Conservation (phyloP, 2,329 filamentous ascomycete genomes). For the Stagonosporopsis rhizophila region DNA sequence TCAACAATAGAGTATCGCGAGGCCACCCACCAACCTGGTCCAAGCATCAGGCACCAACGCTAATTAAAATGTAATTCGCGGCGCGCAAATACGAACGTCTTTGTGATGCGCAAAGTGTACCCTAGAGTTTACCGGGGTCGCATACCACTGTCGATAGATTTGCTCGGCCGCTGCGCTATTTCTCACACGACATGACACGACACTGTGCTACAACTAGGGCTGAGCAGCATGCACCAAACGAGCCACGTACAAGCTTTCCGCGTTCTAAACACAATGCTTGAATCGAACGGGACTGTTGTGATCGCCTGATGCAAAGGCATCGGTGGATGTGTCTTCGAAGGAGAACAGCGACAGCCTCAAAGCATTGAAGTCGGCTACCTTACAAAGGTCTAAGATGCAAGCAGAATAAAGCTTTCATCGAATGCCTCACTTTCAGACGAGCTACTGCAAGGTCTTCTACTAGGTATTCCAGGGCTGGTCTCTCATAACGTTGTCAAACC, state of each 20-base stretch:
- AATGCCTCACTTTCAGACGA: too few relatives aligned
- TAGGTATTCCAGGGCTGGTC: too few relatives aligned
- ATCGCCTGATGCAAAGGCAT: too few relatives aligned
- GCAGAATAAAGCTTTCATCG: too few relatives aligned
- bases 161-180: background rate
- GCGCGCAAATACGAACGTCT: background rate
- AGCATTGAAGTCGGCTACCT: too few relatives aligned
- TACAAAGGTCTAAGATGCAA: too few relatives aligned
- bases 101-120: background rate
- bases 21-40: conserved; percentile 10
- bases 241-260: background rate
- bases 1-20: background rate
- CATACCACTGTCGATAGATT: background rate
- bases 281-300: too few relatives aligned
- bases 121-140: background rate
- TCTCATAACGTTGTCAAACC: too few relatives aligned
- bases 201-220: background rate
- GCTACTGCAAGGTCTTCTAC: too few relatives aligned
- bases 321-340: too few relatives aligned
- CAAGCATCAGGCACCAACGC: conserved; percentile 15
- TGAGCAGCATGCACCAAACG: background rate
- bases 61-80: background rate
- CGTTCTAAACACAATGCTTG: too few relatives aligned
- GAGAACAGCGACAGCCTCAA: too few relatives aligned
- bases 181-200: background rate